phyloP scores from a whole-genome alignment of 1,284 basidiomycete genomes.

The Moesziomyces globuligerus region DNA sequence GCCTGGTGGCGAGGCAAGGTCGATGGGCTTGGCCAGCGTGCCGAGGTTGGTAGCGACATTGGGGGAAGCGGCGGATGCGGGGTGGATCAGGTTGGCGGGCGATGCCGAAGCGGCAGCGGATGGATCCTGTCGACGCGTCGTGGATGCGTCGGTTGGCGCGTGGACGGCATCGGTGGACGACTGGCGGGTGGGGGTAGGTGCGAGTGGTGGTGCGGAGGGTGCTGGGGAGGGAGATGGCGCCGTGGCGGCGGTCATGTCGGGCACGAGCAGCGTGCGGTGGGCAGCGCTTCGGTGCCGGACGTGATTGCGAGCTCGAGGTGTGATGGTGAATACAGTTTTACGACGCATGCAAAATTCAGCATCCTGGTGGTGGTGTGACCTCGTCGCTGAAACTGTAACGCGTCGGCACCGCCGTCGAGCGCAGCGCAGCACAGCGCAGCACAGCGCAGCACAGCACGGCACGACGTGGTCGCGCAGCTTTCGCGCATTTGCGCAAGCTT shows the following conservation, averaged over 20 bases:
- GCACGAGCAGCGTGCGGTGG: neutral
- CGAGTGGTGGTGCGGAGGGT: constrained; percentile 33
- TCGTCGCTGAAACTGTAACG: constrained; percentile 43
- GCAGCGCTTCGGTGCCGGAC: constrained; percentile 4
- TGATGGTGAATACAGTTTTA: constrained; percentile 37
- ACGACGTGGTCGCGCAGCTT: no score
- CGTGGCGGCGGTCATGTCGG: constrained; percentile 44
- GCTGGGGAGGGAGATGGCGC: constrained; percentile 48
- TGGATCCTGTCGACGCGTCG: constrained; percentile 45
- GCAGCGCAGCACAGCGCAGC: no score
- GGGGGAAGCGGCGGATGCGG: neutral
- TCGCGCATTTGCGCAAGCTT: no score
- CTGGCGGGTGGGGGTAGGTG: constrained; percentile 25
- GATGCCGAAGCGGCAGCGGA: constrained; percentile 34
- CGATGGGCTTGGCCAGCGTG: constrained; percentile 38
- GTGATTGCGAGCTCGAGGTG: constrained; percentile 11
- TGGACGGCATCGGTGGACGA: constrained; percentile 12
- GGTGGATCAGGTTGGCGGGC: constrained; percentile 19
- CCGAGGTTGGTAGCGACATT: constrained; percentile 16
- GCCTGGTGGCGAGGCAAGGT: constrained; percentile 41
- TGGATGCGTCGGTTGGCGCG: constrained; percentile 18
- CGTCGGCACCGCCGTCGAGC: constrained; percentile 33
- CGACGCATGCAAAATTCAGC: constrained; percentile 10
- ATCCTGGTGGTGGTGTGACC: constrained; percentile 49
- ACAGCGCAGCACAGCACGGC: no score